These are phyloP conservation scores for Anaeromyces robustus DNA, from an alignment of 192 early-diverging fungal genomes.

Conservation along the genomic window DNA sequence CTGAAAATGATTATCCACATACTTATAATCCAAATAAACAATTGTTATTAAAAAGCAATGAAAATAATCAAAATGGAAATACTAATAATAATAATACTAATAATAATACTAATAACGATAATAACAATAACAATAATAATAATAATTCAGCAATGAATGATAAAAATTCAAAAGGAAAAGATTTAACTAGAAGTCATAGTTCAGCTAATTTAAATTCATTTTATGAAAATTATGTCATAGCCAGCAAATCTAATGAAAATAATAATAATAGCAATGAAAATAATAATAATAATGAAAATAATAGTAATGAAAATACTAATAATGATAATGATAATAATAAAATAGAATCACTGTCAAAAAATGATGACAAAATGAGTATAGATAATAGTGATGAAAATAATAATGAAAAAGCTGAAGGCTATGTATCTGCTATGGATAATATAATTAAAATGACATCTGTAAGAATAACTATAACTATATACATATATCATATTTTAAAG, in stretches of 20 bases:
- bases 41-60: slow-evolving; percentile 7
- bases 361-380: too few species aligned
- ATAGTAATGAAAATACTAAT: not conserved
- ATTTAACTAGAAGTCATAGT: slow-evolving; percentile 6
- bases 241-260: not conserved
- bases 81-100: too few species aligned
- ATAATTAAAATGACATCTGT: not conserved
- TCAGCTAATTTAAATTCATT: not conserved
- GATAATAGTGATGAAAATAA: not conserved
- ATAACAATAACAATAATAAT: too few species aligned
- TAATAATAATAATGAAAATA: too few species aligned
- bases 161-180: not conserved
- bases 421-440: not conserved
- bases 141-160: not conserved
- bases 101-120: too few species aligned
- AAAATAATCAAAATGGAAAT: slow-evolving; percentile 7
- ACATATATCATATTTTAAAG: too few species aligned
- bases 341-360: too few species aligned
- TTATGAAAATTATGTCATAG: not conserved
- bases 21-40: slow-evolving; percentile 15
- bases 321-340: not conserved
- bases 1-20: slow-evolving; percentile 22
- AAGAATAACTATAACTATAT: too few species aligned
- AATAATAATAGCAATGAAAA: too few species aligned
- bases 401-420: not conserved